These are phyloP conservation scores for Drechslerella stenobrocha DNA, from an alignment of 2,329 filamentous ascomycete species.

Conservation along the genomic window DNA sequence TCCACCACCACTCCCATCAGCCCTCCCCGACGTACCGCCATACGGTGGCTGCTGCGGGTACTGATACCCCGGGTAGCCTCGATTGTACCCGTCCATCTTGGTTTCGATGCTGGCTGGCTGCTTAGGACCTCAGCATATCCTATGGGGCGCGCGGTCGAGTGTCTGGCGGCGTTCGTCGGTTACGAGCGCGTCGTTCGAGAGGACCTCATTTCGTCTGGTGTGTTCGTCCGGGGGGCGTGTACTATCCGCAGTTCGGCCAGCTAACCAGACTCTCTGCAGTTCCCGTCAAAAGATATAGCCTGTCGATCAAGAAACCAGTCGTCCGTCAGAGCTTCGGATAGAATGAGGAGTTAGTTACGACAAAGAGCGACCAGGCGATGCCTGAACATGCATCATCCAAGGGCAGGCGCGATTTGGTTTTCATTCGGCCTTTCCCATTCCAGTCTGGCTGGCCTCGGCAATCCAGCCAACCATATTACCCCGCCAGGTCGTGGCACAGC, in stretches of 20 bases:
- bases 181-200: slow-evolving; percentile 5
- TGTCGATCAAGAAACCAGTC: not conserved
- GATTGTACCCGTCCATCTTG: slow-evolving; percentile 43
- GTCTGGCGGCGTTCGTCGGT: not conserved
- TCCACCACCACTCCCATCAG: slow-evolving; percentile 7
- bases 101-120: slow-evolving; percentile 4
- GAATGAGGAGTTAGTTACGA: slow-evolving; percentile 1
- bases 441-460: slow-evolving; percentile 11
- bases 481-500: not conserved
- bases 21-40: slow-evolving; percentile 7
- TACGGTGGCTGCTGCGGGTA: slow-evolving; percentile 15
- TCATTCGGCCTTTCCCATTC: slow-evolving; percentile 1
- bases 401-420: slow-evolving; percentile 22
- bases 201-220: not conserved
- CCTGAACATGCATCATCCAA: slow-evolving; percentile 13
- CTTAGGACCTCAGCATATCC: not conserved
- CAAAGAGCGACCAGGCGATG: slow-evolving; percentile 14
- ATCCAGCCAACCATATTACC: slow-evolving; percentile 14
- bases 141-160: not conserved
- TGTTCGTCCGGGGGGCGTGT: not conserved
- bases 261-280: not conserved
- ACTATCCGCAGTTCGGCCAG: not conserved
- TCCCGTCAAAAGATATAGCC: not conserved
- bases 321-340: not conserved
- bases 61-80: slow-evolving; percentile 20